These are phyloP conservation scores for Physcomitrellopsis africana DNA, from an alignment of 225 moss, liverwort and hornwort species.

Conservation along the genomic window DNA sequence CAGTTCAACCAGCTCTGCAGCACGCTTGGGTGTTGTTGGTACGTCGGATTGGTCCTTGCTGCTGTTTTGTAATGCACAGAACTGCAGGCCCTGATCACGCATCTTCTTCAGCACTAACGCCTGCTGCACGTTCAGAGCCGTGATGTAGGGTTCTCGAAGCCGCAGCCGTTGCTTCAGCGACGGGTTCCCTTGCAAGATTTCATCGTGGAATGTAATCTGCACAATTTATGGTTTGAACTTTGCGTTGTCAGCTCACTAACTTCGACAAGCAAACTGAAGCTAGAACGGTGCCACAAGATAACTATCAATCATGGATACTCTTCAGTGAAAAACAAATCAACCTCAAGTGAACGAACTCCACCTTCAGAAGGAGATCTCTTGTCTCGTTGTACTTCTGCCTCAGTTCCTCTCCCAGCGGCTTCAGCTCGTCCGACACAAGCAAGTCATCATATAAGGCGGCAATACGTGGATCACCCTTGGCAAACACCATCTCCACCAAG, in stretches of 20 bases:
- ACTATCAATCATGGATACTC: neutral
- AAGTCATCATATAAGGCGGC: conserved; percentile 62
- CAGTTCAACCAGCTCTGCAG: conserved; percentile 57
- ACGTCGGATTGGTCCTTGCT: conserved; percentile 23
- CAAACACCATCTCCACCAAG: conserved; percentile 70
- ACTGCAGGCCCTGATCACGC: conserved; percentile 53
- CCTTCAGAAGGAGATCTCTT: conserved; percentile 49
- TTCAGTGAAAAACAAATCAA: neutral
- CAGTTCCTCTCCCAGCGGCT: conserved; percentile 57
- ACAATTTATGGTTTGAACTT: neutral
- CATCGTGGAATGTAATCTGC: conserved; percentile 67
- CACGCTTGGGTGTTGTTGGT: conserved; percentile 41
- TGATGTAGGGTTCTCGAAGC: conserved; percentile 66
- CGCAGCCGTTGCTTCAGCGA: conserved; percentile 70
- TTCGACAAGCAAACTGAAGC: neutral
- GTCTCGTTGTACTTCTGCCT: conserved; percentile 60
- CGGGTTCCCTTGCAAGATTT: conserved; percentile 57
- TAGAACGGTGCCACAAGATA: neutral
- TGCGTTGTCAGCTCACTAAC: conserved; percentile 7
- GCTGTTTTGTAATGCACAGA: conserved; percentile 41
- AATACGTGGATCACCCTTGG: conserved; percentile 64
- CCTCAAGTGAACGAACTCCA: conserved; percentile 21
- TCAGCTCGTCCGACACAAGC: conserved; percentile 56
- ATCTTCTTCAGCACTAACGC: conserved; percentile 64
- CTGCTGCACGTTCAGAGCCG: conserved; percentile 72